Evolutionary conservation across 345 rosid genomes (phyloP), one percentile per base, ranked within the genome.

Genomic region (Odontarrhena argentea): DNA sequence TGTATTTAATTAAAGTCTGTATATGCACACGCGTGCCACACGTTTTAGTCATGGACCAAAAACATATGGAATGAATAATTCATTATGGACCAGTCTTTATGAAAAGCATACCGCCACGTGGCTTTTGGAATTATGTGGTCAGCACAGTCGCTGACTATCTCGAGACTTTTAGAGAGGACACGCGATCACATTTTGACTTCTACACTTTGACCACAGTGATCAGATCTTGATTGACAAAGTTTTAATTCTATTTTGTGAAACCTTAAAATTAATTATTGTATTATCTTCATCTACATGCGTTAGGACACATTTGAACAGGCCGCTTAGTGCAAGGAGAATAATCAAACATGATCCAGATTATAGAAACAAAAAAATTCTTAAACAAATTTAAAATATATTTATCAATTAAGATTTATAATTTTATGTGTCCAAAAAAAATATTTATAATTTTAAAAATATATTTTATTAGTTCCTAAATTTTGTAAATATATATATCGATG

Each of bases 91-190:
- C 22, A 18, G 22, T 18, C 22, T 18, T 18, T 18, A 18, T 18
- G 22, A 18, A 40, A 9, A 8, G 41, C 15, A 47, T 48, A 35
- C 12, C 47, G 64, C 41, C 56, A 54, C 38, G 64, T 52, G 53
- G 52, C 13, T 18, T 18, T 18, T 55, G 14, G 50, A 54, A 2
- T 11, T 12, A n/a, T 34, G 6, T 25, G 9, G 59, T 49, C 59
- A 49, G 53, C 69, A 57, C 60, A 55, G 57, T 50, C 76, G 70
- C 56, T 56, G 70, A 71, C 55, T 60, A 69, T 53, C 41, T 50
- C 30, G 28, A 9, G 49, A 68, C 60, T 43, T 56, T 41, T 25
- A 34, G 1, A 60, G 34, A 60, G 38, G 44, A 51, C 43, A 68
- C 67, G 57, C 48, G 57, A 13, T 30, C 8, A 8, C 0, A 61